Evolutionary conservation across 163 green algal species (phyloP).

Genomic region (Botryococcus braunii): DNA sequence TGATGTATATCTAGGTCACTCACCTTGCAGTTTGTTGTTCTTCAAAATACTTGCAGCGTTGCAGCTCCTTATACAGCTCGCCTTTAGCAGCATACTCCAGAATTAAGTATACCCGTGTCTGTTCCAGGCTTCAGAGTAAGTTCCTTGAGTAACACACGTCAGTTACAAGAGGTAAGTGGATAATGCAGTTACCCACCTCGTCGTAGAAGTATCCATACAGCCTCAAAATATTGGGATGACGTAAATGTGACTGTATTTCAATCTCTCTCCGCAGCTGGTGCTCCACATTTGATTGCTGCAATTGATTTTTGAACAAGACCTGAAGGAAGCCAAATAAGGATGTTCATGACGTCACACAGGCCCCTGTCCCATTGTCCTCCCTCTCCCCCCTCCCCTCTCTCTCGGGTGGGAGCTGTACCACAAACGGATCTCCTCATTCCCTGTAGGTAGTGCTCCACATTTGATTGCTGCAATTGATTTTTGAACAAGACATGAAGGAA

Average conservation of each 20-base stretch:
- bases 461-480: constrained; percentile 84
- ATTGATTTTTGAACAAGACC: constrained; percentile 95
- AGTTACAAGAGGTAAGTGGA: neutral
- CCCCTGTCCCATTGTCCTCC: too few species aligned
- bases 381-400: too few species aligned
- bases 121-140: too few species aligned
- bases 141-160: too few species aligned
- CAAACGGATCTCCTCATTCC: too few species aligned
- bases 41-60: constrained; percentile 66
- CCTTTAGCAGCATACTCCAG: constrained; percentile 94
- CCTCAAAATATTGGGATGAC: constrained; percentile 95
- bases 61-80: constrained; percentile 97
- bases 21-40: constrained; percentile 79
- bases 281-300: constrained; percentile 91
- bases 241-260: constrained; percentile 96
- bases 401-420: too few species aligned
- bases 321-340: too few species aligned
- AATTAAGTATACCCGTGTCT: constrained; percentile 94
- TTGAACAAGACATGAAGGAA: constrained; percentile 98
- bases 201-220: constrained; percentile 93
- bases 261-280: constrained; percentile 96
- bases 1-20: neutral
- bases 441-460: constrained; percentile 96
- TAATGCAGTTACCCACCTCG: constrained; percentile 44
- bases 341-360: too few species aligned